Evolutionary conservation across 306 rosid species (phyloP).

Genomic region (Prunus salicina): DNA sequence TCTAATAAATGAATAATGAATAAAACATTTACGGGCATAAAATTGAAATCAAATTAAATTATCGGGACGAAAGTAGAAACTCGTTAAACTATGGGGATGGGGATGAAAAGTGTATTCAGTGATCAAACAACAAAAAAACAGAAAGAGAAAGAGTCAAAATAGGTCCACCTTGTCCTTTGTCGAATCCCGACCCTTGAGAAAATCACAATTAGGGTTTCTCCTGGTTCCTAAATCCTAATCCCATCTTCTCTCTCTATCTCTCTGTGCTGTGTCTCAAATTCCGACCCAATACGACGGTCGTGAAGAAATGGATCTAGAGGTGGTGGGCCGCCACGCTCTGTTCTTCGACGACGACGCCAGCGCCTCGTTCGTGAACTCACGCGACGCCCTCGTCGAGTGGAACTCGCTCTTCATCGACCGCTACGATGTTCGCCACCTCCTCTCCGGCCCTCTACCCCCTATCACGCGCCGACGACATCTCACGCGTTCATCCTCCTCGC

Average conservation of each 20-base stretch:
- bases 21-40: too few relatives aligned
- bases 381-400: conserved; percentile 80
- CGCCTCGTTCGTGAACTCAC: conserved; percentile 72
- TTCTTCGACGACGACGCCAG: conserved; percentile 77
- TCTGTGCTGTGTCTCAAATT: background rate
- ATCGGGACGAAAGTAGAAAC: too few relatives aligned
- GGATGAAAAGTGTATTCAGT: too few relatives aligned
- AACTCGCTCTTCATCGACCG: conserved; percentile 86
- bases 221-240: background rate
- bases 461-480: conserved; percentile 56
- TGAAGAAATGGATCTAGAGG: conserved; percentile 61
- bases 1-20: too few relatives aligned
- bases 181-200: background rate
- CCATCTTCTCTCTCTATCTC: background rate
- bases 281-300: conserved; percentile 6
- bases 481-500: conserved; percentile 8
- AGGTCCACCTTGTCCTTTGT: background rate
- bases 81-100: too few relatives aligned
- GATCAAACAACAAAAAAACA: background rate
- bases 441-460: conserved; percentile 57
- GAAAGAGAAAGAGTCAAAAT: background rate
- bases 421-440: conserved; percentile 90
- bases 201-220: conserved; percentile 3
- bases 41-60: too few relatives aligned
- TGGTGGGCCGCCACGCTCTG: conserved; percentile 74